Evolutionary conservation across 2,329 filamentous ascomycete genomes (phyloP), one percentile per base, ranked within the genome.

Genomic region (Neurospora sp.): DNA sequence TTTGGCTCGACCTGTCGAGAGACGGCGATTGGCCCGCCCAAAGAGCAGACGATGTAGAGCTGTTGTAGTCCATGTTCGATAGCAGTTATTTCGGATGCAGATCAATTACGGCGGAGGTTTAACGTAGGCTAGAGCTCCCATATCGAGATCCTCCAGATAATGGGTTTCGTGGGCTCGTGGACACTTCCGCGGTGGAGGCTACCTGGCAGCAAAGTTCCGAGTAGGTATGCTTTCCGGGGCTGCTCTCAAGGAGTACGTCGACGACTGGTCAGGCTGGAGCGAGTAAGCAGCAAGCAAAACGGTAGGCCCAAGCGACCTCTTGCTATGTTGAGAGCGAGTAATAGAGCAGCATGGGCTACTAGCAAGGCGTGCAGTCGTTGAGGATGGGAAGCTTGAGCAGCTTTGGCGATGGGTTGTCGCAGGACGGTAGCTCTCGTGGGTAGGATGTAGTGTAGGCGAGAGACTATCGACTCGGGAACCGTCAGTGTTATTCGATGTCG

Each of bases 1-100:
- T 89, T 76, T 91, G 90, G 81, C 93, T 91, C 70, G 90, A 87
- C 83, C 84, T 87, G 71, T 88, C 85, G 73, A 82, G 80, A 66
- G 84, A 81, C 15, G 83, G 83, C 73, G 82, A 77, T 75, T 85
- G 82, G 71, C 82, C 80, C 73, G 77, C 81, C 82, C 83, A 85
- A 68, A 81, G 75, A 72, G 79, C 75, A 66, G 82, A 78, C 68
- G 74, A 75, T 62, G 78, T 75, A 67, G 81, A 77, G 76, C 76
- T 76, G 70, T 79, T 78, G 77, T 82, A 80, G 77, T 87, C 85
- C 85, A 87, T 87, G 75, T 74, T 79, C 73, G 70, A 17, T 62
- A 62, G 52, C 52, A 62, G 52, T 33, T 62, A 15, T 28, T 52
- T 52, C 19, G 19, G 3, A 62, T 62, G 28, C 52, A 36, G 23